Evolutionary conservation across 2,329 filamentous ascomycete species (phyloP), one percentile per base, ranked within the genome.

Genomic region (Trichoderma brevicompactum): DNA sequence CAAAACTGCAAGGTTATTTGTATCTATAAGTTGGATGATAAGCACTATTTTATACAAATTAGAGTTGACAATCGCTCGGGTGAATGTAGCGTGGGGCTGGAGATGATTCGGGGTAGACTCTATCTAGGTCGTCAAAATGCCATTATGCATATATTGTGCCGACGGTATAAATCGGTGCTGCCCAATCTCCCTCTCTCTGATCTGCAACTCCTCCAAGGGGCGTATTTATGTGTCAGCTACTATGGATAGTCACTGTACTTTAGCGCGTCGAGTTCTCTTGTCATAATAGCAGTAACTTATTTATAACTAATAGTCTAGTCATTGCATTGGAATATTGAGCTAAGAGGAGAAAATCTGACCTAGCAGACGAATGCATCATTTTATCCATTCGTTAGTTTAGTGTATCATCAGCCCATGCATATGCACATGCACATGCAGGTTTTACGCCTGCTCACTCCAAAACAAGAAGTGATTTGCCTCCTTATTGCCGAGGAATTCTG

Each of bases 141-240:
- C 23, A 28, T 44, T 53, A 13, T 36, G 36, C 23, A 23, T 23
- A 62, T 6, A 52, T 44, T 62, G 38, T 62, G 28, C 59, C 59
- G 59, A 62, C 59, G 59, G 59, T n/a, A 52, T 43, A 53, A 52
- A 44, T 19, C 19, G 28, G 15, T 15, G 38, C 2, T 50, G 23
- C 49, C 19, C n/a, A 19, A 38, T 2, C 1, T 4, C 15, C 10
- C 9, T n/a, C 32, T 32, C 19, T 28, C 41, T 19, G 19, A 34
- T 54, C 40, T 34, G 7, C 28, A 58, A 32, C 5, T 34, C 4
- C 34, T 17, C 2, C 9, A 15, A 38, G 1, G 10, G 5, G 4
- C 6, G 1, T 38, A 38, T 3, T 3, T 28, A 28, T 23, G 4
- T 44, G 23, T 9, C 23, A 7, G 7, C 19, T n/a, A n/a, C 15